A percentile compares a stretch with the other conserved stretches of the same genome.
These are phyloP conservation scores for Fusarium newnesense DNA, from an alignment of 2,329 filamentous ascomycete species.

Conservation along the genomic window DNA sequence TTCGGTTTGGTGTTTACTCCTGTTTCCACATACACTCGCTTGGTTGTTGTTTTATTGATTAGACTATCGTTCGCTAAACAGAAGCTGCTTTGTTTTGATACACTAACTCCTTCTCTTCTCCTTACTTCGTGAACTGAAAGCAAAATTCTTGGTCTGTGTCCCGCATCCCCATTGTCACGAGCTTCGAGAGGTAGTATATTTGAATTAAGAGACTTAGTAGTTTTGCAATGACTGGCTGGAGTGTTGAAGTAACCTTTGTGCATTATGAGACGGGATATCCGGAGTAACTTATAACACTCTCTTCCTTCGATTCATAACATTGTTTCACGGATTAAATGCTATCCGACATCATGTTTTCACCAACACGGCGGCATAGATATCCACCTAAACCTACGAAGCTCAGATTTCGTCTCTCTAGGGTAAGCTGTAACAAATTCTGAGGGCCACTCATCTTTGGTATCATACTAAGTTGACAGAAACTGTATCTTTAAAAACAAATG, in stretches of 20 bases:
- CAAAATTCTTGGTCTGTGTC: background rate
- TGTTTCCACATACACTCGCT: conserved; percentile 27
- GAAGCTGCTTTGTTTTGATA: conserved; percentile 30
- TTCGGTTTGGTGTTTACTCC: conserved; percentile 17
- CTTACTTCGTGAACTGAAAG: background rate
- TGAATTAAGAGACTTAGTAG: background rate
- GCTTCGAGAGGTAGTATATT: background rate
- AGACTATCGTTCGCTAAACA: conserved; percentile 33
- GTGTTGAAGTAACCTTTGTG: background rate
- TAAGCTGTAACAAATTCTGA: background rate
- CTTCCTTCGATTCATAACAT: background rate
- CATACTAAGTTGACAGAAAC: background rate
- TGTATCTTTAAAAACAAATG: background rate
- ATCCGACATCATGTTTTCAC: too few species aligned
- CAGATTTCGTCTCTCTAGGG: background rate
- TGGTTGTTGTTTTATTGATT: conserved; percentile 17
- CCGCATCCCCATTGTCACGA: background rate
- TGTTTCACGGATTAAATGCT: background rate
- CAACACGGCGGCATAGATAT: background rate
- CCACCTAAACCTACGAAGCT: background rate
- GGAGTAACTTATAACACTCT: background rate
- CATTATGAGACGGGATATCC: too few species aligned
- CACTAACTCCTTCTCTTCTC: background rate
- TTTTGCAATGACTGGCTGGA: background rate
- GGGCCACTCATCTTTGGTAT: background rate